Evolutionary conservation across 2,329 filamentous ascomycete genomes (phyloP), one percentile per base, ranked within the genome.

Genomic region (Penicillium frequentans): DNA sequence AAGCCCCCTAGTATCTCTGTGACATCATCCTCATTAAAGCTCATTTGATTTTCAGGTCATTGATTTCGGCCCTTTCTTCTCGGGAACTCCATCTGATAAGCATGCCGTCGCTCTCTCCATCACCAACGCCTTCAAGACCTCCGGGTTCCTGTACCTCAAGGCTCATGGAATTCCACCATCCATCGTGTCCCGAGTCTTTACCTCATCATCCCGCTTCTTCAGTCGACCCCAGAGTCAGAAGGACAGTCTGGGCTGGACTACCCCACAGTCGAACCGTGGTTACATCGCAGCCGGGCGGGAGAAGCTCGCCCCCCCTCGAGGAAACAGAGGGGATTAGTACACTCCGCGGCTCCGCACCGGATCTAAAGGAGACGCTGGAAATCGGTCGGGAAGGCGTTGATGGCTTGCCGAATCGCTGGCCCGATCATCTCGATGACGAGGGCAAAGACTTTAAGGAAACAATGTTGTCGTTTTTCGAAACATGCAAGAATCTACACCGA

Each of bases 121-220:
- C 64, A 86, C 93, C 13, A 71, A 86, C 52, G 92, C 90, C 43
- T 96, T 97, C 78, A 89, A 92, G 67, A 88, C 84, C 1, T 90
- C 92, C 2, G 93, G 93, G 56, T 96, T 97, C 79, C 84, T 97
- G 69, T 96, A 96, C 75, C 84, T 96, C 39, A 87, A 87, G 66
- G 90, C 93, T 73, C 87, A 93, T 64, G 84, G 89, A 42, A 88
- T 96, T 58, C 75, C 86, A 0, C 68, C 83, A 3, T 76, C 82
- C 9, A 81, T 82, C 10, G 77, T 91, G 13, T 73, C 82, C 57
- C 74, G 82, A 56, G 82, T 88, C 58, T 96, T 95, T 71, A 71
- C 79, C 60, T 81, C 82, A 55, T 92, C 89, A 5, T 86, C 87
- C 49, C 77, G 79, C 60, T 93, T 93, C 80, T 95, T 95, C 74